These are phyloP conservation scores for Alternaria alternata DNA, from an alignment of 2,329 filamentous ascomycete genomes.

Conservation along the genomic window DNA sequence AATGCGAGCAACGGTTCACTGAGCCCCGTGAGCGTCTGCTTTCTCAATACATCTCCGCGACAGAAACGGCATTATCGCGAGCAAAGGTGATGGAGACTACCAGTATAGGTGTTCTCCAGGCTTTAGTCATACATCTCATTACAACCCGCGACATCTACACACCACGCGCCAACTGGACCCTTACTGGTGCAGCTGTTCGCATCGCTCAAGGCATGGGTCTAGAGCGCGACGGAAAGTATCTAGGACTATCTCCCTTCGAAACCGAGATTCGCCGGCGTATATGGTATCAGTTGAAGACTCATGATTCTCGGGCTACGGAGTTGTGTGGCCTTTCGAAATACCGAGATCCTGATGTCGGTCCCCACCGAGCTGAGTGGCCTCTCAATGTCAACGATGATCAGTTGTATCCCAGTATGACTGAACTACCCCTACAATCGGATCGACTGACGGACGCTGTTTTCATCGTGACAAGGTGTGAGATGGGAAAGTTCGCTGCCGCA, in stretches of 20 bases:
- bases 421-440: conserved; percentile 41
- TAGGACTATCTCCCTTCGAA: conserved; percentile 54
- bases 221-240: conserved; percentile 2
- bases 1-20: conserved; percentile 61
- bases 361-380: conserved; percentile 57
- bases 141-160: conserved; percentile 60
- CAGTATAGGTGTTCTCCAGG: conserved; percentile 44
- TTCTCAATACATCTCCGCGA: conserved; percentile 35
- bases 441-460: conserved; percentile 56
- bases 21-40: conserved; percentile 67
- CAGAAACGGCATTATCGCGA: conserved; percentile 9
- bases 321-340: conserved; percentile 54
- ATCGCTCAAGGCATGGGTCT: not conserved
- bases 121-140: conserved; percentile 64
- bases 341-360: conserved; percentile 50
- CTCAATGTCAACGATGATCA: conserved; percentile 61
- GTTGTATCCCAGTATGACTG: conserved; percentile 50
- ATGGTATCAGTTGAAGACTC: conserved; percentile 66
- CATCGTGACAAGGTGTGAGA: conserved; percentile 46
- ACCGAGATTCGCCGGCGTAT: conserved; percentile 61
- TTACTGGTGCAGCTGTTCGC: conserved; percentile 55
- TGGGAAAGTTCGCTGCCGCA: conserved; percentile 44
- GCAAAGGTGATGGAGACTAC: conserved; percentile 58
- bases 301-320: conserved; percentile 63
- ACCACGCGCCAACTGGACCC: conserved; percentile 31